These are phyloP conservation scores for Daedalea quercina DNA, from an alignment of 768 basidiomycete species.

Conservation along the genomic window DNA sequence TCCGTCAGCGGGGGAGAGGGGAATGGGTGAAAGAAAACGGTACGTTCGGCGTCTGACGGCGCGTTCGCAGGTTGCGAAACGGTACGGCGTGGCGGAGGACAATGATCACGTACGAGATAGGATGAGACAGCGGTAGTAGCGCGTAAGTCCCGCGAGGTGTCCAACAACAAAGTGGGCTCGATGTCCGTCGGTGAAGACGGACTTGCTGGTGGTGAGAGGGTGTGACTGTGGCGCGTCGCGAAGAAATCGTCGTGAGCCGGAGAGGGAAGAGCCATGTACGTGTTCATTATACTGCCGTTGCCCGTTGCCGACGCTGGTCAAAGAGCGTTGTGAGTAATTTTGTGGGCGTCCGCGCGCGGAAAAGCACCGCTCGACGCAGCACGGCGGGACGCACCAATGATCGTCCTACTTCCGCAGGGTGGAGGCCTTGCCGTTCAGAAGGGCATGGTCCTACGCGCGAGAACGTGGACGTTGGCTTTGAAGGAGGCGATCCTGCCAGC, in stretches of 20 bases:
- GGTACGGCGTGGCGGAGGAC: neutral
- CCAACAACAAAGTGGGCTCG: constrained; percentile 5
- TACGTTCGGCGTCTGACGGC: constrained; percentile 6
- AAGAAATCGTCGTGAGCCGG: constrained; percentile 8
- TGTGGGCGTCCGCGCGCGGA: constrained; percentile 4
- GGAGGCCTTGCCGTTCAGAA: constrained; percentile 7
- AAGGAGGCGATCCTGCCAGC: neutral
- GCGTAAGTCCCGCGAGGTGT: constrained; percentile 8
- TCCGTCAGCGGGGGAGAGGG: constrained; percentile 19
- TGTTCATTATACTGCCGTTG: constrained; percentile 17
- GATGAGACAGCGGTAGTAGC: neutral
- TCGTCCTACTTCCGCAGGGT: neutral
- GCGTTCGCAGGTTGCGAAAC: constrained; percentile 5
- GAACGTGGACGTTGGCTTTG: neutral
- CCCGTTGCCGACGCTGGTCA: constrained; percentile 2
- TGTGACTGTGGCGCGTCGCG: constrained; percentile 1
- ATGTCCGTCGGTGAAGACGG: neutral
- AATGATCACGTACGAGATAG: neutral
- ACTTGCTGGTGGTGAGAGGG: neutral
- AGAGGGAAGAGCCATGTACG: constrained; percentile 11
- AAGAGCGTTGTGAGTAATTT: constrained; percentile 4
- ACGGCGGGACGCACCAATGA: constrained; percentile 7
- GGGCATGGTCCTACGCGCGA: constrained; percentile 8
- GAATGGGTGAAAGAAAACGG: constrained; percentile 6
- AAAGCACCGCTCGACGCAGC: constrained; percentile 11